phyloP scores from a whole-genome alignment of 2,329 filamentous ascomycete genomes.

The Colletotrichum sp. region DNA sequence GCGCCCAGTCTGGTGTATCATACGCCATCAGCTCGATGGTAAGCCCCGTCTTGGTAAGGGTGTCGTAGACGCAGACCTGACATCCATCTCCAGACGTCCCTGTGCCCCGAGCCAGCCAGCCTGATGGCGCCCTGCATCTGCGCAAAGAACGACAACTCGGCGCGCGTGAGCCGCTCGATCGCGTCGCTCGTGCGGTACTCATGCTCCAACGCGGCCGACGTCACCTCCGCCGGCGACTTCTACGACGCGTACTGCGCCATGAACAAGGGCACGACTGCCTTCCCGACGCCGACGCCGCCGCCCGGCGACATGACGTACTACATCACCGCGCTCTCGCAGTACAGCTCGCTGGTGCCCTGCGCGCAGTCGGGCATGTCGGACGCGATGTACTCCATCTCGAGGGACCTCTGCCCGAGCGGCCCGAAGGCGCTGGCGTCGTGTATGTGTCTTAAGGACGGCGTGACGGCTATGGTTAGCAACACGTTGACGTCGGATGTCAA shows the following conservation, averaged over 20 bases:
- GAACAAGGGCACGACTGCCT: constrained; percentile 52
- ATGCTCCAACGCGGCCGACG: constrained; percentile 52
- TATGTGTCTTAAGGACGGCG: constrained; percentile 54
- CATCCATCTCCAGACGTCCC: neutral
- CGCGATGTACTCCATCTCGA: constrained; percentile 41
- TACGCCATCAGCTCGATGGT: constrained; percentile 42
- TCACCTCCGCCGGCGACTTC: constrained; percentile 54
- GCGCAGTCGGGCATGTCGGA: constrained; percentile 48
- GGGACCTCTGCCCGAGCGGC: constrained; percentile 47
- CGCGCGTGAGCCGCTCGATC: constrained; percentile 45
- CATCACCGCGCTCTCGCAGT: constrained; percentile 56
- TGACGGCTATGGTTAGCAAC: constrained; percentile 47
- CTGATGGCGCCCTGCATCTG: constrained; percentile 58
- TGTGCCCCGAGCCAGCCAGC: constrained; percentile 44
- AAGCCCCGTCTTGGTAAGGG: neutral
- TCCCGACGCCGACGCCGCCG: constrained; percentile 49
- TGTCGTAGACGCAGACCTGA: neutral
- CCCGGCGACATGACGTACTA: constrained; percentile 62
- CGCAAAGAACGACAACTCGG: constrained; percentile 53
- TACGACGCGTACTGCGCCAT: constrained; percentile 59
- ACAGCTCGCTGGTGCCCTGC: constrained; percentile 47
- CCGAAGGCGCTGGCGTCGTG: constrained; percentile 58
- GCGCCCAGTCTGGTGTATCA: constrained; percentile 42
- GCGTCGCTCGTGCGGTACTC: constrained; percentile 45
- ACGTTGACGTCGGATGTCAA: constrained; percentile 49